Evolutionary conservation across 257 asterid species (phyloP).

Genomic region (Cynanchum wilfordii): DNA sequence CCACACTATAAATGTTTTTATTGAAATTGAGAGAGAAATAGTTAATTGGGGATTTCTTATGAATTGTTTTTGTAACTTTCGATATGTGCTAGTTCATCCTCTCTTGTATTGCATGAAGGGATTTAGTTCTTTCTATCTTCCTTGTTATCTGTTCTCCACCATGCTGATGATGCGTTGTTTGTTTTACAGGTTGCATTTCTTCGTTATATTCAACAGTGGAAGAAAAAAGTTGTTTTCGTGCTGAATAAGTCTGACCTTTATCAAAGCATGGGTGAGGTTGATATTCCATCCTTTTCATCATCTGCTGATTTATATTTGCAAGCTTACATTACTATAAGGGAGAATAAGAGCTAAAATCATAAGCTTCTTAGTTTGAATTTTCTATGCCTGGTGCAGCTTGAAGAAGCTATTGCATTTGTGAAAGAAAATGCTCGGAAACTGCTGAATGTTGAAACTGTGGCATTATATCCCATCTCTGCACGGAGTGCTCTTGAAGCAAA

Average conservation of each 20-base stretch:
- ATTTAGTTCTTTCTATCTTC: conserved; percentile 3
- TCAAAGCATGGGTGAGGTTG: conserved; percentile 67
- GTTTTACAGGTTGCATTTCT: conserved; percentile 73
- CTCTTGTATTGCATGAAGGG: neutral
- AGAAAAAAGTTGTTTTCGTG: conserved; percentile 80
- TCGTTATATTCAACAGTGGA: conserved; percentile 94
- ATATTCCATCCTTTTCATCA: conserved; percentile 23
- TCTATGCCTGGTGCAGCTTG: conserved; percentile 49
- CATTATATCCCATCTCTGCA: conserved; percentile 81
- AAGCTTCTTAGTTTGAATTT: conserved; percentile 21
- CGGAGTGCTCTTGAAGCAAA: conserved; percentile 84
- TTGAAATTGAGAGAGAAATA: neutral
- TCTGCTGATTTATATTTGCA: conserved; percentile 15
- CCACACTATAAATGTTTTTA: neutral
- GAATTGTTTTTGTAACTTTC: neutral
- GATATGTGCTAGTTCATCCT: neutral
- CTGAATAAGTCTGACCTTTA: conserved; percentile 87
- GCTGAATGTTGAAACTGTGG: conserved; percentile 67
- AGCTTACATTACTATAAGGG: conserved; percentile 3
- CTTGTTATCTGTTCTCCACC: conserved; percentile 18
- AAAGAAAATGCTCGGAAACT: conserved; percentile 67
- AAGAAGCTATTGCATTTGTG: conserved; percentile 78
- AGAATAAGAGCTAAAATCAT: neutral
- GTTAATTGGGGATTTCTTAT: neutral
- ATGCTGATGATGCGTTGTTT: conserved; percentile 27